Percentiles rank a stretch among this genome's conserved stretches.
Evolutionary conservation across 192 early-diverging fungal genomes (phyloP).

Genomic region (Coemansia sp.): DNA sequence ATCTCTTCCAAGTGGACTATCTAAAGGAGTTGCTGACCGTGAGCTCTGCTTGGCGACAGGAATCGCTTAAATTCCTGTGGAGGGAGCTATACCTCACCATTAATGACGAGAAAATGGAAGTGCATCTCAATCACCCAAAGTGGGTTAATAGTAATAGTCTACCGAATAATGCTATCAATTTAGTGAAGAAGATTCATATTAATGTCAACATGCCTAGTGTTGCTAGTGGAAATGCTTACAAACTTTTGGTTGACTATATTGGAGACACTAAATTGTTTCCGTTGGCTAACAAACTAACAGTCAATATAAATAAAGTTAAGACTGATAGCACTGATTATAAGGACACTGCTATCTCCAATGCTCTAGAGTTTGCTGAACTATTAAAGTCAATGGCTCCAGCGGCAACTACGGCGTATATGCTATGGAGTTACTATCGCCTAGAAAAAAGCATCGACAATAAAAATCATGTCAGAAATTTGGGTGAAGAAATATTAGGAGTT

Average conservation of each 20-base stretch:
- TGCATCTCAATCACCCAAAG: background rate
- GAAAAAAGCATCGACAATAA: background rate
- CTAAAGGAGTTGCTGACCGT: too few species aligned
- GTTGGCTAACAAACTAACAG: background rate
- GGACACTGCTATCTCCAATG: background rate
- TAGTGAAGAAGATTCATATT: background rate
- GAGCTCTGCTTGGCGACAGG: background rate
- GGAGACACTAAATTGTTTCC: background rate
- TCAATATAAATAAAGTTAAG: background rate
- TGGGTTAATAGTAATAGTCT: background rate
- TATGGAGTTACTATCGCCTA: background rate
- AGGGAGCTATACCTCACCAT: background rate
- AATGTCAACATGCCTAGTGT: background rate
- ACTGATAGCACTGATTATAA: background rate
- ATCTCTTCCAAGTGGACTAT: background rate
- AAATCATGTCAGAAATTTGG: background rate
- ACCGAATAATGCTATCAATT: background rate
- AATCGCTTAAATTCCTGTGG: background rate
- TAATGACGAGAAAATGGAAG: background rate
- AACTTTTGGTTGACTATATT: background rate
- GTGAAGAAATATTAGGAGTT: background rate
- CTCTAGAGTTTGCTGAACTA: background rate
- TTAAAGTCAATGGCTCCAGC: background rate
- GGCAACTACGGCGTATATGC: background rate
- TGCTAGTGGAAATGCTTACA: background rate